Conservation (phyloP, 176 grass and related monocot genomes). For the Poa pratensis region DNA sequence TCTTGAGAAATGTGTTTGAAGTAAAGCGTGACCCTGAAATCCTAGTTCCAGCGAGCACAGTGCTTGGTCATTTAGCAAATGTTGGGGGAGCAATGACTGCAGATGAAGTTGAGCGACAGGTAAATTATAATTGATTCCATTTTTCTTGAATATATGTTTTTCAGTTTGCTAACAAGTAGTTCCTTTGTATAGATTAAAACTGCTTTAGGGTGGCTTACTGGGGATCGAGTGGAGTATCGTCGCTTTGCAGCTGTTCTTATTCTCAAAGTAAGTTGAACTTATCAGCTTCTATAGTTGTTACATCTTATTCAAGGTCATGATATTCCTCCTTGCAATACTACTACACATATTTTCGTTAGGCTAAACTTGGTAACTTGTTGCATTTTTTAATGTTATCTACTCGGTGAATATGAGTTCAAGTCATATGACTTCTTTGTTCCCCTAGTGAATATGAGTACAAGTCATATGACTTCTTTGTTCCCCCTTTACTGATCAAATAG, state of each 20-base stretch:
- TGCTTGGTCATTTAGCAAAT: conserved; percentile 89
- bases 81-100: conserved; percentile 93
- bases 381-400: neutral
- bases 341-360: neutral
- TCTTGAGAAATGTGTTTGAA: conserved; percentile 84
- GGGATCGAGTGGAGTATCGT: conserved; percentile 89
- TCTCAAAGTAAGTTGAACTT: conserved; percentile 81
- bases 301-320: conserved; percentile 30
- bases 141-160: conserved; percentile 26
- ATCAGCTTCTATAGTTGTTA: conserved; percentile 17
- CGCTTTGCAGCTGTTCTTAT: conserved; percentile 98
- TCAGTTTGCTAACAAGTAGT: conserved; percentile 35
- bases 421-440: neutral
- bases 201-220: conserved; percentile 89
- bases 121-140: conserved; percentile 26
- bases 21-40: conserved; percentile 87
- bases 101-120: conserved; percentile 93
- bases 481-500: neutral
- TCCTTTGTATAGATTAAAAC: conserved; percentile 74
- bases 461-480: conserved; percentile 4
- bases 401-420: conserved; percentile 7
- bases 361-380: neutral
- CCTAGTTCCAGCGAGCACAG: conserved; percentile 83
- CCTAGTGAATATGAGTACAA: neutral
- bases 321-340: conserved; percentile 15